phyloP scores from a whole-genome alignment of 192 early-diverging fungal genomes.

The Coemansia sp. region DNA sequence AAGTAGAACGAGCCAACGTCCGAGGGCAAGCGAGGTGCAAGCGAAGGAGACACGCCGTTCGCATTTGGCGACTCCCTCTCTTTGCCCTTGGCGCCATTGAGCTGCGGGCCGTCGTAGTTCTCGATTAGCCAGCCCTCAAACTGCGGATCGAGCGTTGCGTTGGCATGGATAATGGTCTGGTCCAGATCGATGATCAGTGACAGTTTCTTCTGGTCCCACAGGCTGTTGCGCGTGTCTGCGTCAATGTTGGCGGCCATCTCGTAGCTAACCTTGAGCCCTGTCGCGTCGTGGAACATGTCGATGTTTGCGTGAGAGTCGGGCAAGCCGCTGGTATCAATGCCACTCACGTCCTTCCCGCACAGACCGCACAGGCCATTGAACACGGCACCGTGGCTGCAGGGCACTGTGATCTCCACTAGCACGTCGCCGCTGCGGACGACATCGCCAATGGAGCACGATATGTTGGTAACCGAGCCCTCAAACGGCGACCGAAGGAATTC shows the following conservation, averaged over 20 bases:
- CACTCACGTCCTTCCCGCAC: constrained; percentile 71
- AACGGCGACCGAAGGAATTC: constrained; percentile 43
- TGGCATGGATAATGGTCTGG: constrained; percentile 94
- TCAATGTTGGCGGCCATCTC: constrained; percentile 21
- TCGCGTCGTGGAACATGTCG: constrained; percentile 71
- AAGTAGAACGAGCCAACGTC: constrained; percentile 78
- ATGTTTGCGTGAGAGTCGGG: constrained; percentile 67
- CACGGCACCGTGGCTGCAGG: constrained; percentile 73
- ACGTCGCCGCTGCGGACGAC: constrained; percentile 11
- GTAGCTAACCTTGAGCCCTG: constrained; percentile 65
- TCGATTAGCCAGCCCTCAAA: constrained; percentile 43
- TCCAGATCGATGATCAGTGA: constrained; percentile 95
- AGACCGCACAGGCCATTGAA: constrained; percentile 76
- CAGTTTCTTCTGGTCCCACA: constrained; percentile 68
- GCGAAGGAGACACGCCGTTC: neutral
- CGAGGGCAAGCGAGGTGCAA: constrained; percentile 26
- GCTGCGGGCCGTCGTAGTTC: constrained; percentile 33
- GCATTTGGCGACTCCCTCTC: neutral
- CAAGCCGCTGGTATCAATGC: constrained; percentile 24
- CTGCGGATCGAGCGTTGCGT: constrained; percentile 27
- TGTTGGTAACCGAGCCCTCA: constrained; percentile 21
- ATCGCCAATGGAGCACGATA: constrained; percentile 20
- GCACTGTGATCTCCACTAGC: constrained; percentile 41
- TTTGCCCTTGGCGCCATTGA: neutral
- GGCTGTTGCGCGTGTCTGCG: constrained; percentile 36